These are phyloP conservation scores for Aeschynomene evenia DNA, from an alignment of 306 rosid genomes.

Conservation along the genomic window DNA sequence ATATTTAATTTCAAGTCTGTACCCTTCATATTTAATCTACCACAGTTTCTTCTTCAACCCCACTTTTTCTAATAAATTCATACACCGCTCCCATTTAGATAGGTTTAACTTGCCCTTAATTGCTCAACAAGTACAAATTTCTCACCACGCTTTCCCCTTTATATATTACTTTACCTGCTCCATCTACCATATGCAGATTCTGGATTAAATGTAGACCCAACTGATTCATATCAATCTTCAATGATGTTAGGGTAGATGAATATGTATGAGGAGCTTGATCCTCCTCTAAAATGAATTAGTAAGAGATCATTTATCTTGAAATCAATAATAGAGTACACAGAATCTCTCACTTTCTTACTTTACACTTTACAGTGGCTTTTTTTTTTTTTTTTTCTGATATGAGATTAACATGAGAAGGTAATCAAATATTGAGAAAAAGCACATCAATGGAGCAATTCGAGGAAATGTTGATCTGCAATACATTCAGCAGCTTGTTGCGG, in stretches of 20 bases:
- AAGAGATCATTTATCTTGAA: no score
- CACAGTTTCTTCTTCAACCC: background rate
- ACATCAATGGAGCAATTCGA: conserved; percentile 24
- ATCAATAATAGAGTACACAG: no score
- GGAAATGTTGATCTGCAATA: conserved; percentile 32
- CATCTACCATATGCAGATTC: background rate
- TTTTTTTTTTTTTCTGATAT: background rate
- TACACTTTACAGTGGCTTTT: no score
- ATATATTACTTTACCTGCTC: background rate
- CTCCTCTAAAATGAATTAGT: no score
- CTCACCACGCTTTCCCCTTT: background rate
- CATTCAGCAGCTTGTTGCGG: conserved; percentile 29
- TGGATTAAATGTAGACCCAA: conserved; percentile 1
- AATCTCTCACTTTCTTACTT: no score
- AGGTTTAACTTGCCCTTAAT: background rate
- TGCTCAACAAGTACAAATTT: background rate
- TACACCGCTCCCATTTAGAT: background rate
- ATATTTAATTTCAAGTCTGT: background rate
- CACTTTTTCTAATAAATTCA: background rate
- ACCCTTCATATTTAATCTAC: background rate
- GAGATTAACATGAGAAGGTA: conserved; percentile 12
- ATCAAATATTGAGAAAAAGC: conserved; percentile 16
- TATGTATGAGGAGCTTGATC: background rate
- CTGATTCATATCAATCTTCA: background rate
- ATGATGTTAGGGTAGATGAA: background rate